Percentiles rank a stretch among this genome's conserved stretches.
phyloP scores from a whole-genome alignment of 1,284 basidiomycete species.

The Malassezia cuniculi region DNA sequence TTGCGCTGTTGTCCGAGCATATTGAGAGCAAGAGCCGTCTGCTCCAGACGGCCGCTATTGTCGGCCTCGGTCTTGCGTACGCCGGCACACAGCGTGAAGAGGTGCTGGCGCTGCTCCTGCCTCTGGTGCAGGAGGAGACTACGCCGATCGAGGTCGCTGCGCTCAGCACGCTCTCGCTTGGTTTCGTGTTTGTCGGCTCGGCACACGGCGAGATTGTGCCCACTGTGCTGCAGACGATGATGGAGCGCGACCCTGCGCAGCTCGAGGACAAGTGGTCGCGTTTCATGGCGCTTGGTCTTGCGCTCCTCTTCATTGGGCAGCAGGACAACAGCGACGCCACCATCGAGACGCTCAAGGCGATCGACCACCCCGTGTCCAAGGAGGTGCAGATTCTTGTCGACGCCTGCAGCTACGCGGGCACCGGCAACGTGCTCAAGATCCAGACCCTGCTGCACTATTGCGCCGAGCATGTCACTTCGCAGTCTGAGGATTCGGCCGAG shows the following conservation, averaged over 20 bases:
- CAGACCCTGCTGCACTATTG: slow-evolving; percentile 87
- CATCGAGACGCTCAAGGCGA: slow-evolving; percentile 83
- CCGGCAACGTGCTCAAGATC: slow-evolving; percentile 87
- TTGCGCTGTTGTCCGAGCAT: slow-evolving; percentile 81
- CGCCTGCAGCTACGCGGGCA: slow-evolving; percentile 85
- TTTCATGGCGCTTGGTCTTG: slow-evolving; percentile 80
- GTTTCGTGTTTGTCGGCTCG: slow-evolving; percentile 90
- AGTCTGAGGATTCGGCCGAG: slow-evolving; percentile 41
- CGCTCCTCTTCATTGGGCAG: slow-evolving; percentile 67
- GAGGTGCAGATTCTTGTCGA: slow-evolving; percentile 86
- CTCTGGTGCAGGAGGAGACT: slow-evolving; percentile 40
- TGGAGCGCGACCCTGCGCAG: slow-evolving; percentile 50
- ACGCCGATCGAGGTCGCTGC: slow-evolving; percentile 75
- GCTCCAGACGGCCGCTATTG: slow-evolving; percentile 74
- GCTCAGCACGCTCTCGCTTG: slow-evolving; percentile 73
- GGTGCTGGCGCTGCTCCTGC: slow-evolving; percentile 48
- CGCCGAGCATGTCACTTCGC: slow-evolving; percentile 66
- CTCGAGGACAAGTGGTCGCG: slow-evolving; percentile 65
- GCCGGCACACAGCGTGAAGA: slow-evolving; percentile 83
- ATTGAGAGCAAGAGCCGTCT: slow-evolving; percentile 73
- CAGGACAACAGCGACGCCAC: slow-evolving; percentile 70
- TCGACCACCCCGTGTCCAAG: slow-evolving; percentile 81
- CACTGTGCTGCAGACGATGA: slow-evolving; percentile 78
- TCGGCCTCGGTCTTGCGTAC: slow-evolving; percentile 66
- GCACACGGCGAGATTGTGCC: slow-evolving; percentile 85